Evolutionary conservation across 2,329 filamentous ascomycete species (phyloP).

Genomic region (Fusarium palustre): DNA sequence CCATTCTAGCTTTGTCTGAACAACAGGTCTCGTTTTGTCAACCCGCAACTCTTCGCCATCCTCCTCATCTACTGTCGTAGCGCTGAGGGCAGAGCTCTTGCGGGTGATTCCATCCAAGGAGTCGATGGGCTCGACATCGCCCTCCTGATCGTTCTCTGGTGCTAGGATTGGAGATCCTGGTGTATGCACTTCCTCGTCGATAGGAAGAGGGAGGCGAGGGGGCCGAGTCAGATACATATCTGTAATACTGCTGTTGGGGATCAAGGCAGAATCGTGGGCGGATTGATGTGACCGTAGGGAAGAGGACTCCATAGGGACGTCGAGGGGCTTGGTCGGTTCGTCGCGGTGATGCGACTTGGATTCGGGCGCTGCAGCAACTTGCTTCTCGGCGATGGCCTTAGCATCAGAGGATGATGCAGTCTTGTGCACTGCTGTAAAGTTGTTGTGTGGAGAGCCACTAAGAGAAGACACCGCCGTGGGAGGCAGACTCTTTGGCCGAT

Average conservation of each 20-base stretch:
- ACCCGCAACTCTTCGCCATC: slow-evolving; percentile 80
- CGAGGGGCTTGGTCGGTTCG: slow-evolving; percentile 67
- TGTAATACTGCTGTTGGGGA: slow-evolving; percentile 69
- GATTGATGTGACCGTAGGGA: slow-evolving; percentile 54
- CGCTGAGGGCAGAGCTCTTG: slow-evolving; percentile 69
- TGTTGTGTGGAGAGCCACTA: slow-evolving; percentile 60
- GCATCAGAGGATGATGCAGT: slow-evolving; percentile 37
- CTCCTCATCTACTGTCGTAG: slow-evolving; percentile 79
- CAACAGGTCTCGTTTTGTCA: slow-evolving; percentile 79
- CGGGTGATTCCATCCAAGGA: slow-evolving; percentile 63
- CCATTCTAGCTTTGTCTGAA: slow-evolving; percentile 91
- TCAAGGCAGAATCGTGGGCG: slow-evolving; percentile 57
- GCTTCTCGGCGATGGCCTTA: slow-evolving; percentile 22
- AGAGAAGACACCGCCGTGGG: slow-evolving; percentile 63
- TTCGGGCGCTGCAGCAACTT: slow-evolving; percentile 19
- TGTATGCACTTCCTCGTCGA: slow-evolving; percentile 89
- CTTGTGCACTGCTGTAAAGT: slow-evolving; percentile 48
- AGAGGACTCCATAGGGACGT: slow-evolving; percentile 62
- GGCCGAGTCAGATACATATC: slow-evolving; percentile 77
- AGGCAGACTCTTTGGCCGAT: slow-evolving; percentile 60
- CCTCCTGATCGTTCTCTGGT: slow-evolving; percentile 68
- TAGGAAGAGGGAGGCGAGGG: slow-evolving; percentile 89
- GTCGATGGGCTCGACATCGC: slow-evolving; percentile 66
- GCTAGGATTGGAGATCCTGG: slow-evolving; percentile 91
- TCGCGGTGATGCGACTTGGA: slow-evolving; percentile 41